A percentile compares a stretch with the other conserved stretches of the same genome.
phyloP scores from a whole-genome alignment of 2,329 filamentous ascomycete species.

The Ophiocordyceps robertsii region DNA sequence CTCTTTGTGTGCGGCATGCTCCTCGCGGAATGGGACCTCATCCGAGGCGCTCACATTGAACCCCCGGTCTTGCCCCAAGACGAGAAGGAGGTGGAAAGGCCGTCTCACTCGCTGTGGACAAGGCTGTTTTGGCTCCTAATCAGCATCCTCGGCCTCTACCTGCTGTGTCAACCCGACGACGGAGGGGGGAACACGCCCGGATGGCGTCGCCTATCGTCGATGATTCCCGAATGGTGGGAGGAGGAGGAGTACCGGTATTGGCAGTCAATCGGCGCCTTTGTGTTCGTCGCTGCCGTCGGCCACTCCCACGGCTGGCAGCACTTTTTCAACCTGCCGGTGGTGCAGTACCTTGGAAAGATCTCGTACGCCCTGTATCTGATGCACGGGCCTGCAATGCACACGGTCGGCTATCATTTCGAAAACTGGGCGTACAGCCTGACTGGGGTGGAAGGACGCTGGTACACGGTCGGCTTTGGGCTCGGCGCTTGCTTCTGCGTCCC shows the following conservation, averaged over 20 bases:
- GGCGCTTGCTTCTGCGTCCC: slow-evolving; percentile 35
- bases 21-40: slow-evolving; percentile 40
- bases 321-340: slow-evolving; percentile 32
- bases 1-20: slow-evolving; percentile 41
- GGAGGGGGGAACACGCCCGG: slow-evolving; percentile 35
- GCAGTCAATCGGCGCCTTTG: slow-evolving; percentile 37
- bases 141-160: slow-evolving; percentile 37
- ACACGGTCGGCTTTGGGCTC: slow-evolving; percentile 32
- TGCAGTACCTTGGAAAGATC: slow-evolving; percentile 47
- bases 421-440: slow-evolving; percentile 32
- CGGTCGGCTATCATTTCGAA: slow-evolving; percentile 37
- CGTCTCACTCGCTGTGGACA: slow-evolving; percentile 3
- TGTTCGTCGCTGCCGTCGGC: slow-evolving; percentile 37
- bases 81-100: slow-evolving; percentile 5
- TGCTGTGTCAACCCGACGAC: slow-evolving; percentile 27
- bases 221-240: slow-evolving; percentile 35
- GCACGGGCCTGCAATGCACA: slow-evolving; percentile 42
- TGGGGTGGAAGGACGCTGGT: slow-evolving; percentile 30
- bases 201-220: slow-evolving; percentile 31
- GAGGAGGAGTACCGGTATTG: slow-evolving; percentile 41
- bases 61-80: slow-evolving; percentile 11
- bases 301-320: slow-evolving; percentile 32
- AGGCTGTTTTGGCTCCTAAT: slow-evolving; percentile 23
- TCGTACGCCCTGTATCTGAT: slow-evolving; percentile 49
- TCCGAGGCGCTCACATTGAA: slow-evolving; percentile 30